These are phyloP conservation scores for Trematosphaeria pertusa DNA, from an alignment of 2,329 filamentous ascomycete genomes.

Conservation along the genomic window DNA sequence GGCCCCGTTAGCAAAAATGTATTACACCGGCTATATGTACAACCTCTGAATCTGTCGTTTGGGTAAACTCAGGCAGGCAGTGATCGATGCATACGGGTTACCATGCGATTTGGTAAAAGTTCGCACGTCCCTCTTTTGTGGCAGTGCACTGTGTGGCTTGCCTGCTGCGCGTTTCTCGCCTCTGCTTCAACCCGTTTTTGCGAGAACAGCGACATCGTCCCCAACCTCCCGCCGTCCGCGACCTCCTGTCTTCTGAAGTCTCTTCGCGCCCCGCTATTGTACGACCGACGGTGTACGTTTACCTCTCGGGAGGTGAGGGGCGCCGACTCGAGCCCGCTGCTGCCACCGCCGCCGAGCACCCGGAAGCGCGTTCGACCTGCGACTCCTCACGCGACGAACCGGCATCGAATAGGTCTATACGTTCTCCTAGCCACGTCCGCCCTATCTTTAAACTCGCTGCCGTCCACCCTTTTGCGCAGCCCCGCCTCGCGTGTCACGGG, in stretches of 20 bases:
- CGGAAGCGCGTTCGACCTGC: slow-evolving; percentile 9
- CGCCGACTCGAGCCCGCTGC: slow-evolving; percentile 5
- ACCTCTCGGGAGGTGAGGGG: slow-evolving; percentile 8
- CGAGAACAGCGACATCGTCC: slow-evolving; percentile 14
- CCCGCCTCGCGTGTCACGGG: slow-evolving; percentile 8
- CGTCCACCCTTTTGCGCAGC: slow-evolving; percentile 12
- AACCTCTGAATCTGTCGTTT: neutral
- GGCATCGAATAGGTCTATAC: neutral
- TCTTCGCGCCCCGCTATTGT: slow-evolving; percentile 6
- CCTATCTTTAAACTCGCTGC: slow-evolving; percentile 8
- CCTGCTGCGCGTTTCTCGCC: neutral
- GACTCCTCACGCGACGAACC: slow-evolving; percentile 13
- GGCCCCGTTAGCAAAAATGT: too few species aligned
- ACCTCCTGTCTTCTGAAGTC: slow-evolving; percentile 8
- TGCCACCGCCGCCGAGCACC: slow-evolving; percentile 9
- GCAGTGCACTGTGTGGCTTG: slow-evolving; percentile 16
- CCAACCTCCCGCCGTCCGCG: slow-evolving; percentile 8
- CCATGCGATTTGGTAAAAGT: slow-evolving; percentile 13
- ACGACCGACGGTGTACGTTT: slow-evolving; percentile 4
- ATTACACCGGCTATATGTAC: neutral
- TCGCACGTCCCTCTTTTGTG: slow-evolving; percentile 15
- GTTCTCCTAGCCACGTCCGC: slow-evolving; percentile 2
- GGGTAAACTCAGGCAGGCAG: too few species aligned
- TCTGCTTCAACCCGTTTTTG: neutral
- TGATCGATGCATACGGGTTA: too few species aligned